Evolutionary conservation across 2,329 filamentous ascomycete genomes (phyloP).

Genomic region (Cytospora chrysosperma): DNA sequence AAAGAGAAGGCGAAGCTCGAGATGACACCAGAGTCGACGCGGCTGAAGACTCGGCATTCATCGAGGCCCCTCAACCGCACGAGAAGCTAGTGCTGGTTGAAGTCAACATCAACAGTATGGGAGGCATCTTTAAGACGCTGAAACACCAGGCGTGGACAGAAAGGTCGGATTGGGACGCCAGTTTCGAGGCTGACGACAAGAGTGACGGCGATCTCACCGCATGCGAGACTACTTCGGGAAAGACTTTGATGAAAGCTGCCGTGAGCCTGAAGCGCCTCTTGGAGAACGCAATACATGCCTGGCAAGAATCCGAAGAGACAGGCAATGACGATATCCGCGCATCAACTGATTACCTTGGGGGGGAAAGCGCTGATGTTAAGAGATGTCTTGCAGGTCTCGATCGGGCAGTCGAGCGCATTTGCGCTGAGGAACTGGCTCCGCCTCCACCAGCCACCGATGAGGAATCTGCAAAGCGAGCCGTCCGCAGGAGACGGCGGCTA

Average conservation of each 20-base stretch:
- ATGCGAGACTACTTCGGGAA: slow-evolving; percentile 1
- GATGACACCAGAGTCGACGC: background rate
- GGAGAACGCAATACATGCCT: background rate
- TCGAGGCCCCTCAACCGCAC: slow-evolving; percentile 12
- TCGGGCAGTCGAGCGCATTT: slow-evolving; percentile 8
- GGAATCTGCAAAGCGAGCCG: background rate
- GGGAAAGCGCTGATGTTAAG: background rate
- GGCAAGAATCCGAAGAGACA: background rate
- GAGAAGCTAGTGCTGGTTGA: background rate
- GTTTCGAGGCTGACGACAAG: background rate
- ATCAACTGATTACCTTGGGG: slow-evolving; percentile 3
- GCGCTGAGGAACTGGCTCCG: background rate
- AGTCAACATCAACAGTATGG: slow-evolving; percentile 8
- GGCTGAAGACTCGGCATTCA: slow-evolving; percentile 10
- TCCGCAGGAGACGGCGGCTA: background rate
- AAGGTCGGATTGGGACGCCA: background rate
- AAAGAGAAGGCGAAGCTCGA: background rate
- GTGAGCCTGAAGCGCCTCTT: slow-evolving; percentile 9
- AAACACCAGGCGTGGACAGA: slow-evolving; percentile 15
- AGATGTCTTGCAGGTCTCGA: slow-evolving; percentile 3
- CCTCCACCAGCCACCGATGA: background rate
- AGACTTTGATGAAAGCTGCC: background rate
- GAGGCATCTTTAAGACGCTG: slow-evolving; percentile 16
- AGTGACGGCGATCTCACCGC: background rate
- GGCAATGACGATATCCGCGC: background rate